Evolutionary conservation across 2,329 filamentous ascomycete species (phyloP), one percentile per base, ranked within the genome.

Genomic region (Aureobasidium melanogenum): DNA sequence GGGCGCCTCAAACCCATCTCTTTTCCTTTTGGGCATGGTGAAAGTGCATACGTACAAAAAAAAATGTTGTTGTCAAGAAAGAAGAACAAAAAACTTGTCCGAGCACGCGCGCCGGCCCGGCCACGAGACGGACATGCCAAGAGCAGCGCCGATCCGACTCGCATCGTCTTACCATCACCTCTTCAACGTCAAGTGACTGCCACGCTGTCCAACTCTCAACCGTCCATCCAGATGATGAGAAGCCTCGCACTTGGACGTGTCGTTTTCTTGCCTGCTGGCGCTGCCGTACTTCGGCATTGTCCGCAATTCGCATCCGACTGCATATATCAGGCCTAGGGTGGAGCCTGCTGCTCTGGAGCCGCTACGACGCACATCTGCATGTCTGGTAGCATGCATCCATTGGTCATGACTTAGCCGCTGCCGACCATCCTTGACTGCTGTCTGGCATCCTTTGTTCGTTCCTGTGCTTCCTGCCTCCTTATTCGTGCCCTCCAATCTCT

Each of bases 21-120:
- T 64, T 63, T 70, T 71, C n/a, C 69, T 66, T 67, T 72, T 71
- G 15, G 67, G 65, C 70, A 72, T 72, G 39, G 28, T 64, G 32
- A 19, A 19, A 19, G 60, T 43, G 39, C 39, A 39, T 48, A 44
- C 34, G 56, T 59, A 39, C 28, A 59, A 15, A 24, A 59, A 15
- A 24, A 48, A 39, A 50, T 39, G 41, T 30, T 8, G 22, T 39
- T 22, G 43, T 59, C n/a, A 12, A 50, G 28, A 43, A 22, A 43
- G 19, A 48, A 50, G 41, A 47, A 41, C 24, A 46, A 57, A 57
- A 57, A 57, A 57, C 41, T 57, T 57, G 54, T 24, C 32, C 24
- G 28, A 32, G 44, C 46, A 19, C 56, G 44, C 32, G 44, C 44
- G 8, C 43, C 56, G 32, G 56, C n/a, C 43, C 44, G 56, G 30